Evolutionary conservation across 371 early-diverging fungal species (phyloP).

Genomic region (Fennellomyces sp.): DNA sequence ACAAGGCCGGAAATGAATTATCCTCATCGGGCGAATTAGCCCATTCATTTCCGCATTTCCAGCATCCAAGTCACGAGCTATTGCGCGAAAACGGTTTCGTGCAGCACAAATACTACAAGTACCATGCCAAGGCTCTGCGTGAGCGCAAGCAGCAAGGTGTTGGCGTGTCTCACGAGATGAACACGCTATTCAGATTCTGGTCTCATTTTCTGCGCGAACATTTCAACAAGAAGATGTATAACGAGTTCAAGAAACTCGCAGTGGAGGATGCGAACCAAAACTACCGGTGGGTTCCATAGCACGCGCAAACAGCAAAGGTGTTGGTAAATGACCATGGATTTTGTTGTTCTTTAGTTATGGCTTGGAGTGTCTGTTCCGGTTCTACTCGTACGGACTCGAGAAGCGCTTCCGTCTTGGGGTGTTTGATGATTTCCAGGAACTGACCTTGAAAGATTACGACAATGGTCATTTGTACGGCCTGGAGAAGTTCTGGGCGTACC

Average conservation of each 20-base stretch:
- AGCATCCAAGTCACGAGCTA: constrained; percentile 94
- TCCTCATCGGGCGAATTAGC: constrained; percentile 53
- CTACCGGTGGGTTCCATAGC: constrained; percentile 66
- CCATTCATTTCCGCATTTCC: constrained; percentile 81
- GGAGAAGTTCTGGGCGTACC: constrained; percentile 97
- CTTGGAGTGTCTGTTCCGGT: constrained; percentile 95
- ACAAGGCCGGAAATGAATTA: constrained; percentile 34
- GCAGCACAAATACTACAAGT: constrained; percentile 95
- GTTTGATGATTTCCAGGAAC: constrained; percentile 87
- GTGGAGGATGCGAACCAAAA: constrained; percentile 88
- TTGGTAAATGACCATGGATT: neutral
- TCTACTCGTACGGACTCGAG: constrained; percentile 96
- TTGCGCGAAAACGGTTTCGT: constrained; percentile 94
- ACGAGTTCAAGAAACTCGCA: constrained; percentile 91
- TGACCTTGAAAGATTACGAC: constrained; percentile 78
- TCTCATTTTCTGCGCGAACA: constrained; percentile 96
- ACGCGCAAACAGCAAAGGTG: too few species aligned
- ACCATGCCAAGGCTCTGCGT: constrained; percentile 91
- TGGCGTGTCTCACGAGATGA: constrained; percentile 97
- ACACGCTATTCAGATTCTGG: constrained; percentile 98
- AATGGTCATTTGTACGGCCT: constrained; percentile 85
- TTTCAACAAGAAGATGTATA: constrained; percentile 91
- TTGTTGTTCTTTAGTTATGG: constrained; percentile 63
- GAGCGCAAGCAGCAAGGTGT: constrained; percentile 91
- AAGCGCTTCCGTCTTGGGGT: constrained; percentile 83